Conservation (phyloP, 2,329 filamentous ascomycete species). For the Trichoderma oligosporum region DNA sequence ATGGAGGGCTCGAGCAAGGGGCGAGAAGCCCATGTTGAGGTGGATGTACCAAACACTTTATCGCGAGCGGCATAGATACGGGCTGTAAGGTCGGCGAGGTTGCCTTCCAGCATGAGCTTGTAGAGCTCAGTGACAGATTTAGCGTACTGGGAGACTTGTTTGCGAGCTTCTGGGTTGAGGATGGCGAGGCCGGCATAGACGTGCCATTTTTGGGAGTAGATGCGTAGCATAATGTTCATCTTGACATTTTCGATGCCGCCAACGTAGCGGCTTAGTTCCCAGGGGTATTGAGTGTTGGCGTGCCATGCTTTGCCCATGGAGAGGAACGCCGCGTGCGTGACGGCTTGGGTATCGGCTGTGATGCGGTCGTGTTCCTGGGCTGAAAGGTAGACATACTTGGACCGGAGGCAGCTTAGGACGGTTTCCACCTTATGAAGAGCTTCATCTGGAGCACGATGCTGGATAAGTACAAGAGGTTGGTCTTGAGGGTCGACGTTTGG, state of each 20-base stretch:
- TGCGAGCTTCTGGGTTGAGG: slow-evolving; percentile 85
- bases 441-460: slow-evolving; percentile 78
- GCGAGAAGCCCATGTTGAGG: slow-evolving; percentile 52
- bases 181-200: slow-evolving; percentile 97
- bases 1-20: slow-evolving; percentile 77
- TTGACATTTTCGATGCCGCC: slow-evolving; percentile 99
- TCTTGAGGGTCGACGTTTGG: slow-evolving; percentile 83
- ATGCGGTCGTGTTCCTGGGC: slow-evolving; percentile 91
- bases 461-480: slow-evolving; percentile 89
- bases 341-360: slow-evolving; percentile 95
- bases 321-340: slow-evolving; percentile 94
- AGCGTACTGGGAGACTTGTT: slow-evolving; percentile 93
- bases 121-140: slow-evolving; percentile 88
- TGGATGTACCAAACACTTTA: slow-evolving; percentile 65
- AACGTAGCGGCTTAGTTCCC: slow-evolving; percentile 92
- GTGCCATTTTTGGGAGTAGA: slow-evolving; percentile 99
- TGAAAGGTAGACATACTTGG: slow-evolving; percentile 82
- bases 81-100: slow-evolving; percentile 66
- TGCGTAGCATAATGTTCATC: slow-evolving; percentile 95
- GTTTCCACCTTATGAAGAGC: slow-evolving; percentile 75
- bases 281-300: slow-evolving; percentile 91
- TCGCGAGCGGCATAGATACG: slow-evolving; percentile 64
- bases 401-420: slow-evolving; percentile 77
- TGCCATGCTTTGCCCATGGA: slow-evolving; percentile 98
- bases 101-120: slow-evolving; percentile 91